Evolutionary conservation across 169 alveolate genomes (phyloP).

Genomic region (Plasmodium billcollinsi): DNA sequence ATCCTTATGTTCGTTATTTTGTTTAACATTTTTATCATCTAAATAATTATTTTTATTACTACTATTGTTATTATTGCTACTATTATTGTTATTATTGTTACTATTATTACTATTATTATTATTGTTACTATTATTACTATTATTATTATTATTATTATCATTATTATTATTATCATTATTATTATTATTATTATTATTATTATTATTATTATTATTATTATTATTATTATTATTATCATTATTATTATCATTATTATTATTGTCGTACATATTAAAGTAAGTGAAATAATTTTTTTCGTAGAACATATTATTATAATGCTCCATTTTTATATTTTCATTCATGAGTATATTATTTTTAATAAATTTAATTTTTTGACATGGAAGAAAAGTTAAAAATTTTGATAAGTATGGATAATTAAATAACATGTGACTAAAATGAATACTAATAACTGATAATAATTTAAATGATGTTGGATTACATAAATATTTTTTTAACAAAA

Average conservation of each 20-base stretch:
- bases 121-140: neutral
- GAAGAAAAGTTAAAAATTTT: slow-evolving; percentile 21
- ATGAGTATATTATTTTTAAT: slow-evolving; percentile 32
- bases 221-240: neutral
- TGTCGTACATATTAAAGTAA: neutral
- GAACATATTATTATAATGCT: slow-evolving; percentile 3
- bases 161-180: neutral
- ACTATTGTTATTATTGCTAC: neutral
- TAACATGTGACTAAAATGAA: slow-evolving; percentile 43
- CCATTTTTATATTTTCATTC: slow-evolving; percentile 21
- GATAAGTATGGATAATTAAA: slow-evolving; percentile 51
- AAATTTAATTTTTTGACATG: slow-evolving; percentile 27
- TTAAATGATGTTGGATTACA: slow-evolving; percentile 67
- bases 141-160: neutral
- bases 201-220: neutral
- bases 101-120: neutral
- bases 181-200: neutral
- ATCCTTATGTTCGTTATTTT: too few species aligned
- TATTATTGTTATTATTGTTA: neutral
- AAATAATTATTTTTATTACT: neutral
- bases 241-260: neutral
- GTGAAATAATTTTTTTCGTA: slow-evolving; percentile 6
- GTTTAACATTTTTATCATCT: neutral
- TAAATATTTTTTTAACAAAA: slow-evolving; percentile 53
- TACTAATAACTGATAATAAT: slow-evolving; percentile 47